Evolutionary conservation across 176 grass and related monocot genomes (phyloP).

Genomic region (Oryza australiensis): DNA sequence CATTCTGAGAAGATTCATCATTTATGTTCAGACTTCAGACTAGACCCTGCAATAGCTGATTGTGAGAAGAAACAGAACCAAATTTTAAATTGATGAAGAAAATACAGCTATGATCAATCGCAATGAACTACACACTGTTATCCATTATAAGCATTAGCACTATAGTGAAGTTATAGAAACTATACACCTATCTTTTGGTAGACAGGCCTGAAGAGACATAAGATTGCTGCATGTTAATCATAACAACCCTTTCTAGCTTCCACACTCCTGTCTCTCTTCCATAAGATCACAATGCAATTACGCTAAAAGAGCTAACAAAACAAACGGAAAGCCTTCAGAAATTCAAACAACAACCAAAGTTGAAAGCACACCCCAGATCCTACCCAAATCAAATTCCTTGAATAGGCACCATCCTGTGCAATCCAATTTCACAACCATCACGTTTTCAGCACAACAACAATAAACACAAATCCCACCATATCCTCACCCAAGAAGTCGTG

Average conservation of each 20-base stretch:
- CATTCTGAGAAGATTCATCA: constrained; percentile 1
- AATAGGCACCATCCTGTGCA: neutral
- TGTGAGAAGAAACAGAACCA: neutral
- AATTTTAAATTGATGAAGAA: constrained; percentile 13
- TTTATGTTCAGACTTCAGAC: constrained; percentile 14
- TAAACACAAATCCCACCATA: neutral
- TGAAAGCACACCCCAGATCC: too few relatives aligned
- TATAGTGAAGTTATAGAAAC: neutral
- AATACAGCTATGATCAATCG: neutral
- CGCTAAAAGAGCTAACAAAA: neutral
- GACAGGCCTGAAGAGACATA: neutral
- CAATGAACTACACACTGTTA: neutral
- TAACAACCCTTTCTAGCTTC: neutral
- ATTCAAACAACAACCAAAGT: neutral
- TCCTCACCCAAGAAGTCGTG: neutral
- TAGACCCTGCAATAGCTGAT: constrained; percentile 29
- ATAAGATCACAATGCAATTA: neutral
- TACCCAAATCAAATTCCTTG: neutral
- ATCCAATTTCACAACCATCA: constrained; percentile 6
- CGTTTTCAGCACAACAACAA: neutral
- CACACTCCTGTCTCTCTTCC: too few relatives aligned
- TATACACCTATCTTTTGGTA: neutral
- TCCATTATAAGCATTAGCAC: neutral
- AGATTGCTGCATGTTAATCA: neutral
- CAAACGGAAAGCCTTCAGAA: neutral